phyloP scores from a whole-genome alignment of 2,329 filamentous ascomycete genomes.

The Thielaviopsis musarum region DNA sequence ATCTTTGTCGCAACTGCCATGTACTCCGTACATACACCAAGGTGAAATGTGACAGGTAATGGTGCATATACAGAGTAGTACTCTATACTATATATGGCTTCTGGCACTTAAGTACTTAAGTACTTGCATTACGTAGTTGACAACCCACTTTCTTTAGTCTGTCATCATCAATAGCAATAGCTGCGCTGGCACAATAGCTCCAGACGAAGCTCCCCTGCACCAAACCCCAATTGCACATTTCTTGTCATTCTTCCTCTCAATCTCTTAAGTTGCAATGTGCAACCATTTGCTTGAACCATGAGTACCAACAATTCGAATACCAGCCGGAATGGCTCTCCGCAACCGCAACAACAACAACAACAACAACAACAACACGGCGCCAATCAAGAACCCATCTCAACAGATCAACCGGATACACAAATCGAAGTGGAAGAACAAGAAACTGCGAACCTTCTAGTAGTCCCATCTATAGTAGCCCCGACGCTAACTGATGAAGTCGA shows the following conservation, averaged over 20 bases:
- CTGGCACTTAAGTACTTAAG: no score
- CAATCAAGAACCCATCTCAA: neutral
- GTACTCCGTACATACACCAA: no score
- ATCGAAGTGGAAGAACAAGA: neutral
- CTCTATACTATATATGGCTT: no score
- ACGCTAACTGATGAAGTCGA: slow-evolving; percentile 25
- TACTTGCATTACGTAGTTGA: no score
- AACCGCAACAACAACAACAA: neutral
- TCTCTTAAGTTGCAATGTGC: neutral
- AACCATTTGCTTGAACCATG: neutral
- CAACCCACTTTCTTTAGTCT: no score
- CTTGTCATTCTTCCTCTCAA: neutral
- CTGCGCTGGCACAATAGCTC: no score
- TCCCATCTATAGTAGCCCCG: slow-evolving; percentile 18
- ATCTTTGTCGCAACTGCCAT: no score
- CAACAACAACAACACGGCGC: neutral
- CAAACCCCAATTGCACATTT: neutral
- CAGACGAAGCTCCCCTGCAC: no score
- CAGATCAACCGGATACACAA: neutral
- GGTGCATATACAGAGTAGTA: no score
- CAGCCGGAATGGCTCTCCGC: neutral
- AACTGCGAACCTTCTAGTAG: neutral
- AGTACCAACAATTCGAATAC: neutral
- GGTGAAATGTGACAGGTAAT: no score
- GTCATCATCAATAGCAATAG: no score